Conservation (phyloP, 768 basidiomycete species). For the Obba rivulosa region DNA sequence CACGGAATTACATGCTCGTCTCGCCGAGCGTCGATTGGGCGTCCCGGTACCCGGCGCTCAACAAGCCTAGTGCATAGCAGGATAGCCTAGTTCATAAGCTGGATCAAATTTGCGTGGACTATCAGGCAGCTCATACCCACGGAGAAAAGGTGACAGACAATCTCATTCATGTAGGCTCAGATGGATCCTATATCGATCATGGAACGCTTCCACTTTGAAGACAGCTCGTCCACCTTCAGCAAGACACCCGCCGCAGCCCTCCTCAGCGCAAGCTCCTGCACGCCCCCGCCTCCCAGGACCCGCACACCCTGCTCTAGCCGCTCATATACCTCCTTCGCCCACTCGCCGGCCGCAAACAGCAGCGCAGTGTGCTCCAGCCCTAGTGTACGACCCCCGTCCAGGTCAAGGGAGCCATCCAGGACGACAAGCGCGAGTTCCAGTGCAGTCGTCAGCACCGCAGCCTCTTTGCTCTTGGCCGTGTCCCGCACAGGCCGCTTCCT, state of each 20-base stretch:
- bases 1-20: too few relatives aligned
- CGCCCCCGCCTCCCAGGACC: conserved; percentile 60
- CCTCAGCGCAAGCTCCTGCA: conserved; percentile 54
- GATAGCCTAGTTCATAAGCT: too few relatives aligned
- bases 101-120: too few relatives aligned
- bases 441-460: conserved; percentile 66
- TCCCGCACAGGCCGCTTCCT: neutral
- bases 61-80: too few relatives aligned
- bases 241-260: conserved; percentile 77
- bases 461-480: conserved; percentile 43
- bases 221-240: conserved; percentile 71
- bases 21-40: too few relatives aligned
- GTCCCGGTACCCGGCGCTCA: too few relatives aligned
- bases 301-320: conserved; percentile 59
- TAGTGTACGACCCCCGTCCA: conserved; percentile 73
- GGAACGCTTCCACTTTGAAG: conserved; percentile 60
- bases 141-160: too few relatives aligned
- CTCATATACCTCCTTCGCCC: conserved; percentile 68
- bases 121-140: too few relatives aligned
- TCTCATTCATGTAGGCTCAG: too few relatives aligned
- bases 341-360: conserved; percentile 70
- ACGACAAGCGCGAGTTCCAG: conserved; percentile 75
- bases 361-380: conserved; percentile 71
- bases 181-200: conserved; percentile 41
- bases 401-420: conserved; percentile 66